These are phyloP conservation scores for Psidium guajava DNA, from an alignment of 345 rosid genomes.

Conservation along the genomic window DNA sequence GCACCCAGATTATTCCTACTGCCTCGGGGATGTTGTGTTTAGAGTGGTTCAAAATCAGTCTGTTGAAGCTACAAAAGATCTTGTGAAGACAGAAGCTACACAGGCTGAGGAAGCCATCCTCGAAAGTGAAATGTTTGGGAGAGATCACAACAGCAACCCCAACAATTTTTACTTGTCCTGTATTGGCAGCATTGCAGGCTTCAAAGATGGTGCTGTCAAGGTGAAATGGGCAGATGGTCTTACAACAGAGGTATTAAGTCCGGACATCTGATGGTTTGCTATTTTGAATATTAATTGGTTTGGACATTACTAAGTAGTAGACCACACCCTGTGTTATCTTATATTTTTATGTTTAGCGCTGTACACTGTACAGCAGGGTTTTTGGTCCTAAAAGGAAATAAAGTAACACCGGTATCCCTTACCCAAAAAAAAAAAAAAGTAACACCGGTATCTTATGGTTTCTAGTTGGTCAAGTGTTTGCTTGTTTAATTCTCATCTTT, in stretches of 20 bases:
- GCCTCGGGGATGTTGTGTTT: slow-evolving; percentile 67
- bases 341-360: no score
- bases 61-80: slow-evolving; percentile 8
- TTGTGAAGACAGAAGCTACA: slow-evolving; percentile 4
- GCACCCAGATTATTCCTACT: slow-evolving; percentile 67
- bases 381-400: background rate
- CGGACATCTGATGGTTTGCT: background rate
- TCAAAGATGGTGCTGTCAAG: slow-evolving; percentile 57
- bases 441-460: background rate
- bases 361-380: background rate
- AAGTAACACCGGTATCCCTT: background rate
- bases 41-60: slow-evolving; percentile 12
- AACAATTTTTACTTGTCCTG: slow-evolving; percentile 29
- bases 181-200: slow-evolving; percentile 63
- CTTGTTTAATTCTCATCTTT: background rate
- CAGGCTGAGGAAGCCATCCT: slow-evolving; percentile 4
- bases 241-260: slow-evolving; percentile 38
- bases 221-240: slow-evolving; percentile 78
- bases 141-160: slow-evolving; percentile 13
- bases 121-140: slow-evolving; percentile 5
- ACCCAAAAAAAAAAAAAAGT: no score
- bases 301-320: background rate
- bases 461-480: background rate
- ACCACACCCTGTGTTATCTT: background rate
- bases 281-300: background rate